Evolutionary conservation across 1,284 basidiomycete genomes (phyloP), one percentile per base, ranked within the genome.

Genomic region (Apiotrichum mycotoxinovorans): DNA sequence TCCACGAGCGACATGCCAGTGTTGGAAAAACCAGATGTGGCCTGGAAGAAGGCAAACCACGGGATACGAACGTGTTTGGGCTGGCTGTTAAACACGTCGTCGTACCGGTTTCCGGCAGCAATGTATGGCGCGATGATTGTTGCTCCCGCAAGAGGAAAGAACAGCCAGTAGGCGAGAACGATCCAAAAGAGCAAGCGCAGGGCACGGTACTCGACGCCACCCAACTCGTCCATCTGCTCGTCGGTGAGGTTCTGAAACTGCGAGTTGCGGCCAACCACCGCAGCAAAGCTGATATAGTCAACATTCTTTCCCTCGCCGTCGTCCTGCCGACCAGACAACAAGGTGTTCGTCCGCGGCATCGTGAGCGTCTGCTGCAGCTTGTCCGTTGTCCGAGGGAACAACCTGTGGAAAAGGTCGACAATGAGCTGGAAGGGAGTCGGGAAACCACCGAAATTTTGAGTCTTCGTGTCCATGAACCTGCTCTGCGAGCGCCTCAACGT

Each of bases 191-290:
- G 74, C 4, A 87, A 81, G 58, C 86, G 87, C 54, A 96, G 77
- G 1, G 88, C 91, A n/a, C 91, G 83, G 69, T 92, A 98, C 74
- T 98, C 95, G 17, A 96, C 88, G 8, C 94, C 94, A 10, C 93
- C 93, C 7, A 98, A 80, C 75, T 97, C 92, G 61, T 95, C 89
- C 65, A 91, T 80, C 68, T 98, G 88, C 53, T 91, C 88, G 35
- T 85, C 82, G 0, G 87, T 89, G 52, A 97, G 77, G 41, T 83
- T 80, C 49, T 85, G 83, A 71, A 98, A 97, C n/a, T 83, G 80
- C 23, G 91, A 95, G 73, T 98, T 98, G 52, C 88, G 81, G 0
- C 89, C 89, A 4, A 95, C 90, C 14, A 84, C 78, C 0, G 89
- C 88, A 42, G 89, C 84, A 71, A 97, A 97, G 2, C 87, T 84